Conservation (phyloP, 371 early-diverging fungal species). For the Mortierella sp. region DNA sequence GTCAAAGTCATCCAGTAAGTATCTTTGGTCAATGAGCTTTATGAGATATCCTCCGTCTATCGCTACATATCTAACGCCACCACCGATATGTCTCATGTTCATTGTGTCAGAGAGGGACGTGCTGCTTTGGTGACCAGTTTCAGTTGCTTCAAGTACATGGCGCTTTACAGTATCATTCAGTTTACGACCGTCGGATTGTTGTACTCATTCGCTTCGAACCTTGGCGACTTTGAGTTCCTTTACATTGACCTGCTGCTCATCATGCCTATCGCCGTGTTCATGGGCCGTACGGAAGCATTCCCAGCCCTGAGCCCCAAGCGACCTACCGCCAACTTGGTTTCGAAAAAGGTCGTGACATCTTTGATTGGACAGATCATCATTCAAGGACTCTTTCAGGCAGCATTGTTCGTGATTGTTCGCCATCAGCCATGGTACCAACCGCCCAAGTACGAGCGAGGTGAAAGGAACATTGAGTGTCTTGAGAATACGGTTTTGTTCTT, state of each 20-base stretch:
- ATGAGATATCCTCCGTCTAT: too few relatives aligned
- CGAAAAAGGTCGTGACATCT: conserved; percentile 89
- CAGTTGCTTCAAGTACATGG: conserved; percentile 98
- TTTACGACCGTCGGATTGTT: conserved; percentile 91
- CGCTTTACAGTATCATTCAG: conserved; percentile 87
- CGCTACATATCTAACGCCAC: not conserved
- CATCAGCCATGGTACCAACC: conserved; percentile 76
- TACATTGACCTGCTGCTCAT: conserved; percentile 92
- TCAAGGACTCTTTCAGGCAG: conserved; percentile 79
- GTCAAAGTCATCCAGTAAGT: conserved; percentile 85
- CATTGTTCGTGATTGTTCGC: conserved; percentile 75
- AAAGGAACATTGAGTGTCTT: conserved; percentile 74
- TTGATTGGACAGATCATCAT: conserved; percentile 90
- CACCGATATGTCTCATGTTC: not conserved
- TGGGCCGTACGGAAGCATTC: conserved; percentile 90
- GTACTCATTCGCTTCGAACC: conserved; percentile 85
- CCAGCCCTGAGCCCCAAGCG: conserved; percentile 76
- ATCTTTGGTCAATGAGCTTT: not conserved
- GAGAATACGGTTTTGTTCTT: conserved; percentile 94
- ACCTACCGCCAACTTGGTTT: conserved; percentile 94
- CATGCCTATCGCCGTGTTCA: conserved; percentile 89
- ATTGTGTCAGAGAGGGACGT: conserved; percentile 86
- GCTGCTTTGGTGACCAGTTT: conserved; percentile 98
- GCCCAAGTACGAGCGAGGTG: conserved; percentile 72
- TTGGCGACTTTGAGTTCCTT: conserved; percentile 95